phyloP scores from a whole-genome alignment of 2,329 filamentous ascomycete species.

The Monosporascus sp. region DNA sequence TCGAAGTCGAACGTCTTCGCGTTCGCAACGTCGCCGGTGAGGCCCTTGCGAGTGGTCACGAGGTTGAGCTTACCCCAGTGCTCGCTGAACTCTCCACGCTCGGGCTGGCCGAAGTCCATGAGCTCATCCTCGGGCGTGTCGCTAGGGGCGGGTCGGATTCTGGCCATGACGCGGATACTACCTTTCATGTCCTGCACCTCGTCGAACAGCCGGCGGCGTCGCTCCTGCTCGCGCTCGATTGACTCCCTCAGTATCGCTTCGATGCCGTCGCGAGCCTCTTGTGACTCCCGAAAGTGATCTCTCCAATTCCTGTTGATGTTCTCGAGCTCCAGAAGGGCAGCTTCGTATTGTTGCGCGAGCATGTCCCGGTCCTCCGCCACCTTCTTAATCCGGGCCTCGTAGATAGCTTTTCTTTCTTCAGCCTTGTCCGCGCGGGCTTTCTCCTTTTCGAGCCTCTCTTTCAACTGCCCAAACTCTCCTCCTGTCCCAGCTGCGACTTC shows the following conservation, averaged over 20 bases:
- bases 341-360: neutral
- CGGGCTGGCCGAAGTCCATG: slow-evolving; percentile 33
- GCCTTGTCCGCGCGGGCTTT: neutral
- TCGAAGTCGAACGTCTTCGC: slow-evolving; percentile 84
- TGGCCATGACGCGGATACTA: slow-evolving; percentile 94
- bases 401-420: neutral
- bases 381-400: neutral
- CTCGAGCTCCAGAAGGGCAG: neutral
- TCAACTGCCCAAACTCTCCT: neutral
- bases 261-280: neutral
- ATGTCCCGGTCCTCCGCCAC: neutral
- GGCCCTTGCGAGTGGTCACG: slow-evolving; percentile 71
- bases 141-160: slow-evolving; percentile 69
- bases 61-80: slow-evolving; percentile 78
- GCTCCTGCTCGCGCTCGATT: slow-evolving; percentile 78
- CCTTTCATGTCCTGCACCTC: slow-evolving; percentile 94
- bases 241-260: slow-evolving; percentile 42
- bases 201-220: slow-evolving; percentile 77
- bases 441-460: neutral
- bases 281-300: slow-evolving; percentile 1
- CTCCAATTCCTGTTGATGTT: neutral
- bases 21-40: slow-evolving; percentile 66
- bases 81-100: slow-evolving; percentile 63
- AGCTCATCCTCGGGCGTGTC: slow-evolving; percentile 54
- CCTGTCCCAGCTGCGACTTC: no score